These are phyloP conservation scores for Chalaropsis thielavioides DNA, from an alignment of 2,329 filamentous ascomycete species.

Conservation along the genomic window DNA sequence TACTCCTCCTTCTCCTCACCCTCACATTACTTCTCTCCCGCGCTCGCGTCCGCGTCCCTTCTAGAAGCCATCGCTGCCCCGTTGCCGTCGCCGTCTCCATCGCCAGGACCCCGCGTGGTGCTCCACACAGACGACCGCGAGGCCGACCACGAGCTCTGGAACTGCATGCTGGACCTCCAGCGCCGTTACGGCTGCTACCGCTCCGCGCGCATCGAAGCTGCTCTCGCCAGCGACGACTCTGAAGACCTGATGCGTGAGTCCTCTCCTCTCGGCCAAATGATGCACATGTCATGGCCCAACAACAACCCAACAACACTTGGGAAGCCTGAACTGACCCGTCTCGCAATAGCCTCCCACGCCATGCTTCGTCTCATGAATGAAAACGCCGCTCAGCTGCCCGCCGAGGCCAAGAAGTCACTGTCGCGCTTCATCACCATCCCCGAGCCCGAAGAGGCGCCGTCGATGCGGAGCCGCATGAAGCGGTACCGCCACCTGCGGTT, in stretches of 20 bases:
- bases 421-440: slow-evolving; percentile 18
- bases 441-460: slow-evolving; percentile 14
- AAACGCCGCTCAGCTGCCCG: slow-evolving; percentile 20
- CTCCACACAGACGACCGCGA: background rate
- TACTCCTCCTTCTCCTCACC: slow-evolving; percentile 2
- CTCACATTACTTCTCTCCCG: background rate
- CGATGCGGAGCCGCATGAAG: slow-evolving; percentile 9
- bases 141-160: slow-evolving; percentile 27
- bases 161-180: slow-evolving; percentile 36
- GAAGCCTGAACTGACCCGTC: background rate
- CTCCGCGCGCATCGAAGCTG: slow-evolving; percentile 35
- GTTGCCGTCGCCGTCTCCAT: background rate
- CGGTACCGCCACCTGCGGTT: slow-evolving; percentile 20
- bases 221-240: slow-evolving; percentile 28
- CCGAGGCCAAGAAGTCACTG: slow-evolving; percentile 20
- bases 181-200: slow-evolving; percentile 35
- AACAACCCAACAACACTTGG: no score
- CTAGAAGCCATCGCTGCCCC: background rate
- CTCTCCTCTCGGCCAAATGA: background rate
- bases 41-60: background rate
- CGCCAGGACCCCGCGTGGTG: background rate
- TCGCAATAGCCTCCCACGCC: slow-evolving; percentile 19
- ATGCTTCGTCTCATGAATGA: slow-evolving; percentile 22
- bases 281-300: no score
- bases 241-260: slow-evolving; percentile 33